Percentiles rank a stretch among this genome's conserved stretches.
Conservation (phyloP, 805 yeast species). For the Saturnispora quitensis region DNA sequence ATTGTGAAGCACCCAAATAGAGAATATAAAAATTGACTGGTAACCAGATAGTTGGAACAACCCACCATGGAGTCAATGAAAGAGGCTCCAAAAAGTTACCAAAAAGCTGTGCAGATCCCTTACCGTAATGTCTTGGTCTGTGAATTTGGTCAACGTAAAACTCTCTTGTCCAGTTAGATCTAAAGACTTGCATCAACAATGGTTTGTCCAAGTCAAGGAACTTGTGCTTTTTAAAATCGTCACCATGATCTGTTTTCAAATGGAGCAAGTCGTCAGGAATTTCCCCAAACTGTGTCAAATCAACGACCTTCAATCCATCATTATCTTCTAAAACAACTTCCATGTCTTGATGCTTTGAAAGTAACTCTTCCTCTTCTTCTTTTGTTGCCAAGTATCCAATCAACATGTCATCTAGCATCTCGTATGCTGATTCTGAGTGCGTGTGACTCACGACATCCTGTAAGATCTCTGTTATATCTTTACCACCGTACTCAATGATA, state of each 20-base stretch:
- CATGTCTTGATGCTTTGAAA: slow-evolving; percentile 45
- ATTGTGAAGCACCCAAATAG: slow-evolving; percentile 45
- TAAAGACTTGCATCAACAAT: slow-evolving; percentile 68
- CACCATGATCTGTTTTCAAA: slow-evolving; percentile 67
- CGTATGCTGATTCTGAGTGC: slow-evolving; percentile 84
- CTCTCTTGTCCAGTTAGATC: slow-evolving; percentile 69
- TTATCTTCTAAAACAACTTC: slow-evolving; percentile 28
- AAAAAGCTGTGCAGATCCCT: slow-evolving; percentile 91
- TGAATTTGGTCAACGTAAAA: slow-evolving; percentile 95
- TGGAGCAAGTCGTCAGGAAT: slow-evolving; percentile 69
- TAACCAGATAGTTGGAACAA: slow-evolving; percentile 80
- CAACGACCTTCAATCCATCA: slow-evolving; percentile 28
- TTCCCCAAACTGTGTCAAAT: slow-evolving; percentile 49
- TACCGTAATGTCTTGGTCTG: slow-evolving; percentile 96
- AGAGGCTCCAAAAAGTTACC: slow-evolving; percentile 93
- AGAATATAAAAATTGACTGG: slow-evolving; percentile 66
- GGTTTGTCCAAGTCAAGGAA: slow-evolving; percentile 84
- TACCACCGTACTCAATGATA: slow-evolving; percentile 50
- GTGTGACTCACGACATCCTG: slow-evolving; percentile 62
- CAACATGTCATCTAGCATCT: slow-evolving; percentile 73
- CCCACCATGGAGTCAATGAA: slow-evolving; percentile 90
- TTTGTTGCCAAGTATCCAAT: slow-evolving; percentile 78
- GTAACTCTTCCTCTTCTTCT: slow-evolving; percentile 64
- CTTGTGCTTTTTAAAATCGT: slow-evolving; percentile 67
- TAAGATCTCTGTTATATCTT: slow-evolving; percentile 63